Conservation (phyloP, 352 stramenopile species). For the Pythium sp. region DNA sequence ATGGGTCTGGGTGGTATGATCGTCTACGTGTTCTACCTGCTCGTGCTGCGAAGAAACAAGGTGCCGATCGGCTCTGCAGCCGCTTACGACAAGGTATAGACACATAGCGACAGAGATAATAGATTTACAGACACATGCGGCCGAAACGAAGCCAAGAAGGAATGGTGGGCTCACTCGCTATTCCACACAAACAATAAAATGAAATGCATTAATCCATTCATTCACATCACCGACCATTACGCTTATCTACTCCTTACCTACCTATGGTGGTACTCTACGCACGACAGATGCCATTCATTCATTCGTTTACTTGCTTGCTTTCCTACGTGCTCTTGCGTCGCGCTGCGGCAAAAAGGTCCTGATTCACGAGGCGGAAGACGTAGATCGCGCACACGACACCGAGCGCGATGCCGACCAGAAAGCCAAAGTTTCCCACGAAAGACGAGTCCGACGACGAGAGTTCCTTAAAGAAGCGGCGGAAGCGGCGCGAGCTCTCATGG, state of each 20-base stretch:
- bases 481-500: constrained; percentile 7
- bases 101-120: constrained; percentile 1
- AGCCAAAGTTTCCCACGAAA: constrained; percentile 27
- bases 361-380: constrained; percentile 58
- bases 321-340: constrained; percentile 26
- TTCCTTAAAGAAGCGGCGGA: constrained; percentile 22
- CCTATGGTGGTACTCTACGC: neutral
- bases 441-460: constrained; percentile 30
- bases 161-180: neutral
- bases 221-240: neutral
- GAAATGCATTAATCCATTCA: constrained; percentile 7
- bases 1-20: constrained; percentile 77
- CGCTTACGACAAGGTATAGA: constrained; percentile 80
- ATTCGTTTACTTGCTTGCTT: neutral
- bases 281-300: neutral
- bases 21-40: constrained; percentile 79
- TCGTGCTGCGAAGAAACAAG: constrained; percentile 57
- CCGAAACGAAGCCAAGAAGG: neutral
- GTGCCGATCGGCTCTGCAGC: constrained; percentile 29
- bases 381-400: constrained; percentile 50
- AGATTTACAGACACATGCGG: constrained; percentile 5
- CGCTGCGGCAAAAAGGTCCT: constrained; percentile 18
- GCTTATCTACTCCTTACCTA: neutral
- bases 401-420: constrained; percentile 40
- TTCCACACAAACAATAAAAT: neutral